A percentile compares a stretch with the other conserved stretches of the same genome.
phyloP scores from a whole-genome alignment of 495 filamentous ascomycete species.

The Cudoniella acicularis region DNA sequence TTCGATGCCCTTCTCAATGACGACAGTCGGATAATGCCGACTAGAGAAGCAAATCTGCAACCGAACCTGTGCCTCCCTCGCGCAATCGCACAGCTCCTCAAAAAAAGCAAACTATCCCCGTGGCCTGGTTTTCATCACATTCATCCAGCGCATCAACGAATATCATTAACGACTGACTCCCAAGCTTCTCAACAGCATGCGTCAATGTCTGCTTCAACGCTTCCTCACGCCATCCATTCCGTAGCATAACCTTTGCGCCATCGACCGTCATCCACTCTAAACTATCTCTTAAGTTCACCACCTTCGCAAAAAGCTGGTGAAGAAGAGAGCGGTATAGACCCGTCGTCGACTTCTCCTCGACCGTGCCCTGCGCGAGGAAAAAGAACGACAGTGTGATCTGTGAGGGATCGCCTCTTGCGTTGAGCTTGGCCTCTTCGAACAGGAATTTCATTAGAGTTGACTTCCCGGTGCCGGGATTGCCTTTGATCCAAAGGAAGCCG shows the following conservation, averaged over 20 bases:
- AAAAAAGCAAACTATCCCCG: slow-evolving; percentile 39
- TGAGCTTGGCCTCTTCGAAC: slow-evolving; percentile 16
- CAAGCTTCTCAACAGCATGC: slow-evolving; percentile 19
- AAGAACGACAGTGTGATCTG: slow-evolving; percentile 34
- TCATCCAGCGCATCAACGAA: slow-evolving; percentile 43
- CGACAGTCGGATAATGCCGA: slow-evolving; percentile 36
- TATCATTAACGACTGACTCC: slow-evolving; percentile 18
- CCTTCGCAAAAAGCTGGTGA: slow-evolving; percentile 30
- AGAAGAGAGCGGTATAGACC: slow-evolving; percentile 34
- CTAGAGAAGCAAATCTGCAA: slow-evolving; percentile 40
- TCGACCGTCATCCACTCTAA: slow-evolving; percentile 20
- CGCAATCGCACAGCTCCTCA: slow-evolving; percentile 29
- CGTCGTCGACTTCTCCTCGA: slow-evolving; percentile 28
- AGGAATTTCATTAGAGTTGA: slow-evolving; percentile 41
- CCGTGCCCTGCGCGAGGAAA: slow-evolving; percentile 35
- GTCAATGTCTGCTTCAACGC: slow-evolving; percentile 18
- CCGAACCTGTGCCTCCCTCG: slow-evolving; percentile 6
- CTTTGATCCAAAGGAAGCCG: slow-evolving; percentile 39
- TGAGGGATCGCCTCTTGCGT: slow-evolving; percentile 12
- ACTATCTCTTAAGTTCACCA: slow-evolving; percentile 9
- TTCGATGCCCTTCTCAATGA: slow-evolving; percentile 24
- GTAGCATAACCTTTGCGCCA: slow-evolving; percentile 17
- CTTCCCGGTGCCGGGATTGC: slow-evolving; percentile 41
- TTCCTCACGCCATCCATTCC: slow-evolving; percentile 20
- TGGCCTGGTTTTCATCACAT: slow-evolving; percentile 30